A percentile compares a stretch with the other conserved stretches of the same genome.
Conservation (phyloP, 139 green algal species). For the Deuterostichococcus epilithicus region DNA sequence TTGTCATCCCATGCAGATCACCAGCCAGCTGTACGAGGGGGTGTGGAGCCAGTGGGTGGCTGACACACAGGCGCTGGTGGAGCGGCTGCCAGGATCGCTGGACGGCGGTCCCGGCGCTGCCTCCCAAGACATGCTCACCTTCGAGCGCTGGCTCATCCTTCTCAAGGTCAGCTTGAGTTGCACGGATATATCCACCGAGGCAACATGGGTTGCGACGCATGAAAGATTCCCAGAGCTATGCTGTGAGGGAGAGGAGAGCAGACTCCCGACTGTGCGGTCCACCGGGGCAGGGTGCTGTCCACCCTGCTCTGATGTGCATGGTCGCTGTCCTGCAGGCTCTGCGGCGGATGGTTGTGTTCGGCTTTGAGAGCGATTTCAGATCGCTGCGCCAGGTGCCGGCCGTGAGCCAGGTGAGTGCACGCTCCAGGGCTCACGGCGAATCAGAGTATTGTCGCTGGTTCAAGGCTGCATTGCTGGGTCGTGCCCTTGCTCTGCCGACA, state of each 20-base stretch:
- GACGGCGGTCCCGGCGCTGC: not conserved
- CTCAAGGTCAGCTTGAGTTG: slow-evolving; percentile 62
- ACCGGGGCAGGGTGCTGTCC: not conserved
- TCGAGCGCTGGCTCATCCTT: slow-evolving; percentile 87
- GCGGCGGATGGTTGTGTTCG: slow-evolving; percentile 77
- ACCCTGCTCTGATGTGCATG: not conserved
- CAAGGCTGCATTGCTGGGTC: too few relatives aligned
- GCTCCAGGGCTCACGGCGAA: not conserved
- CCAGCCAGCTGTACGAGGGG: slow-evolving; percentile 58
- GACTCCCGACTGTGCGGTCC: too few relatives aligned
- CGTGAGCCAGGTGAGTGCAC: slow-evolving; percentile 19
- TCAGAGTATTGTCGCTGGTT: too few relatives aligned
- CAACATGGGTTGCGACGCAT: too few relatives aligned
- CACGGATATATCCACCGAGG: too few relatives aligned
- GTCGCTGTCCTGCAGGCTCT: slow-evolving; percentile 43
- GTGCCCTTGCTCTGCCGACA: too few relatives aligned
- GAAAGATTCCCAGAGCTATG: too few relatives aligned
- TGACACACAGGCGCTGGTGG: slow-evolving; percentile 55
- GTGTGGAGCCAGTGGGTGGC: slow-evolving; percentile 70
- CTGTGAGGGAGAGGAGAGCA: too few relatives aligned
- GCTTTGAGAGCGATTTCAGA: slow-evolving; percentile 65
- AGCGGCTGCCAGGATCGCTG: slow-evolving; percentile 41
- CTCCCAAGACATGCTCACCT: slow-evolving; percentile 39
- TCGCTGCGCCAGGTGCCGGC: slow-evolving; percentile 55
- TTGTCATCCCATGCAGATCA: slow-evolving; percentile 43